Evolutionary conservation across 164 flowering plant species (phyloP).

Genomic region (grape (Vitis vinifera)): ASM3070453v1 NC_081812.1:15935001-15935500

Average conservation of each 20-base stretch:
- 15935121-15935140: slow-evolving; percentile 91
- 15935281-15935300: background rate
- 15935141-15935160: slow-evolving; percentile 74
- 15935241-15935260: too few relatives aligned
- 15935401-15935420: background rate
- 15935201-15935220: background rate
- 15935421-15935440: background rate
- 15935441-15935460: background rate
- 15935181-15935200: slow-evolving; percentile 30
- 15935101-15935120: slow-evolving; percentile 91
- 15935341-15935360: background rate
- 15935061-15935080: slow-evolving; percentile 58
- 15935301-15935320: background rate
- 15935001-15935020: background rate
- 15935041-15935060: slow-evolving; percentile 52
- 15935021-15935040: background rate
- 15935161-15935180: slow-evolving; percentile 56
- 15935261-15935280: too few relatives aligned
- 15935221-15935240: background rate
- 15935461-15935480: background rate
- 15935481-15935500: background rate
- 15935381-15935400: background rate
- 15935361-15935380: background rate
- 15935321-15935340: background rate
- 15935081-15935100: slow-evolving; percentile 80